Percentiles rank a stretch among this genome's conserved stretches.
Conservation (phyloP, 2,329 filamentous ascomycete genomes). For the Cladobotryum mycophilum region DNA sequence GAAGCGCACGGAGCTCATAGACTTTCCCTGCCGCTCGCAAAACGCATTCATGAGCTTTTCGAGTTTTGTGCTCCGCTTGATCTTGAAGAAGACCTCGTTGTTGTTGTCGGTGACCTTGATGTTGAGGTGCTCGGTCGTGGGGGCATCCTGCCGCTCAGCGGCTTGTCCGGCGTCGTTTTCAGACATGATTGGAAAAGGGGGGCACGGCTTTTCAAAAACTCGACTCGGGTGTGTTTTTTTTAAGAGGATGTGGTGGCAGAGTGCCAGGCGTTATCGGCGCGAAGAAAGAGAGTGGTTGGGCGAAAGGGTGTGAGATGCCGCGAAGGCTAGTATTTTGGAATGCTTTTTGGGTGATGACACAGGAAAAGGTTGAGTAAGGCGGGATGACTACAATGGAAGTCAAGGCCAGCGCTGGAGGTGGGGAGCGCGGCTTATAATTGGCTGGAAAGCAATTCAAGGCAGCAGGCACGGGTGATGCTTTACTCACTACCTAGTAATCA, state of each 20-base stretch:
- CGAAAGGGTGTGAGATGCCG: constrained; percentile 1
- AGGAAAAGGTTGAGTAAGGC: too few species aligned
- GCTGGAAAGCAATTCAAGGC: constrained; percentile 4
- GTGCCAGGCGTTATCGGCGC: too few species aligned
- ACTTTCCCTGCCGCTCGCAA: constrained; percentile 93
- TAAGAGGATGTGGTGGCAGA: neutral
- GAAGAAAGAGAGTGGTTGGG: neutral
- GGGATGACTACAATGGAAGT: neutral
- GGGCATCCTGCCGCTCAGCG: constrained; percentile 24
- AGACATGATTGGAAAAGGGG: constrained; percentile 34
- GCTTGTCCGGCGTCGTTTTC: constrained; percentile 42
- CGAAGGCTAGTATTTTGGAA: too few species aligned
- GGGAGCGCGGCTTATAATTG: constrained; percentile 21
- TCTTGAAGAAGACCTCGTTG: constrained; percentile 99
- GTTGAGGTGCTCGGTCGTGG: constrained; percentile 77
- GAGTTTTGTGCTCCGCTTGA: constrained; percentile 91
- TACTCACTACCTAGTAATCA: neutral
- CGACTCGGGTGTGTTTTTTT: neutral
- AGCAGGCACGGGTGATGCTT: neutral
- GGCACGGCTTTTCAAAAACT: neutral
- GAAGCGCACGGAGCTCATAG: constrained; percentile 77
- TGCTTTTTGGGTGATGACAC: too few species aligned
- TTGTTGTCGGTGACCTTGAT: constrained; percentile 99
- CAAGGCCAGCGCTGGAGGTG: constrained; percentile 14
- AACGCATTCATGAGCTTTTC: constrained; percentile 99